Percentiles rank a stretch among this genome's conserved stretches.
phyloP scores from a whole-genome alignment of 257 asterid genomes.

The Nemophila menziesii region DNA sequence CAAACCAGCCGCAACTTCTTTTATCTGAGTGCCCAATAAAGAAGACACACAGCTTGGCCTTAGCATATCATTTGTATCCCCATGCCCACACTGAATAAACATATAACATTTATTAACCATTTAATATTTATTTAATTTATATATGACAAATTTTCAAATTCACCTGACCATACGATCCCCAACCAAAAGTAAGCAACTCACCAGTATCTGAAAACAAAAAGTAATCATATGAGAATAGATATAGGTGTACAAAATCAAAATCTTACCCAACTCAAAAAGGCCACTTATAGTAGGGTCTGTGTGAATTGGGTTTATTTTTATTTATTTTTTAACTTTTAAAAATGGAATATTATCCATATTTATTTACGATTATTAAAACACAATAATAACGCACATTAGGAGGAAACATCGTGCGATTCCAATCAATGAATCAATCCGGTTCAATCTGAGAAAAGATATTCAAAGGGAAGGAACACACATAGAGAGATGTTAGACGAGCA shows the following conservation, averaged over 20 bases:
- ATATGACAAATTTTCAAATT: neutral
- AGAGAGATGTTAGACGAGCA: too few relatives aligned
- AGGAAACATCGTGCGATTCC: too few relatives aligned
- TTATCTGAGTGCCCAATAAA: conserved; percentile 29
- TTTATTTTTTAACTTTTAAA: too few relatives aligned
- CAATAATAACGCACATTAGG: too few relatives aligned
- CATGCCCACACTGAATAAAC: conserved; percentile 64
- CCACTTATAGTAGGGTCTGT: too few relatives aligned
- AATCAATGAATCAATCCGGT: too few relatives aligned
- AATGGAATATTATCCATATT: too few relatives aligned
- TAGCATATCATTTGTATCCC: conserved; percentile 45
- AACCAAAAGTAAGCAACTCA: conserved; percentile 60
- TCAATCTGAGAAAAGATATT: too few relatives aligned
- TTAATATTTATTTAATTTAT: too few relatives aligned
- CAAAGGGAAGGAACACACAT: too few relatives aligned
- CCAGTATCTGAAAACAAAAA: conserved; percentile 43
- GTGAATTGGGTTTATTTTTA: too few relatives aligned
- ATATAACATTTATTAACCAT: conserved; percentile 1
- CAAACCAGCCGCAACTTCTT: conserved; percentile 61
- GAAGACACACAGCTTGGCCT: conserved; percentile 52
- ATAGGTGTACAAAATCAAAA: neutral
- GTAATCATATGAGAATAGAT: conserved; percentile 3
- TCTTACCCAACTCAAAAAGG: neutral
- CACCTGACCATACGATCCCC: conserved; percentile 80
- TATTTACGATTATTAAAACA: too few relatives aligned